Base-by-base conservation (phyloP, 1,139 yeast genomes). In the Protomyces gravidus region DNA sequence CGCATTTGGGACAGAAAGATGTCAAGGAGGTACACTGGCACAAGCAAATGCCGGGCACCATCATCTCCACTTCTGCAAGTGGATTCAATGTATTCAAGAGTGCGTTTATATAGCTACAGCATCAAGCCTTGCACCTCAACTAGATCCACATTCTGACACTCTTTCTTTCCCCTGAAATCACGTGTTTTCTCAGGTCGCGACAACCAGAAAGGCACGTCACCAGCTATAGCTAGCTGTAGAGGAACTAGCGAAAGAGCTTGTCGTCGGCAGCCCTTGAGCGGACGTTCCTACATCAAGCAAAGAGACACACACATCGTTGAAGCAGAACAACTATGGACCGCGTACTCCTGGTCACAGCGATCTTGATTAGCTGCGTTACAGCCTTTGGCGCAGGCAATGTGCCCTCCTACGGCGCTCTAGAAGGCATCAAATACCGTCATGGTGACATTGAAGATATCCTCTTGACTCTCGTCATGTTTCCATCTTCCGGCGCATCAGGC, bases 1-100 rank as follows among this genome's bases (percentile, higher is more conserved):
- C 92, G 53, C 99, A 92, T 72, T 92, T 97, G 97, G 64, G 64
- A 2, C 98, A 94, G 76, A 84, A 85, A 68, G 94, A 90, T 69
- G 97, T 92, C 59, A 92, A 92, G 76, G 99, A 92, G 72, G 96
- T 90, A 47, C 88, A 95, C 74, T 92, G 98, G 97, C 97, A 92
- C 73, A 82, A 78, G 69, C 98, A 94, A 75, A 88, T 94, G 64
- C 98, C 98, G 3, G 98, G 98, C 50, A 85, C 95, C 68, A 78
- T 94, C 71, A 89, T 89, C 15, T 85, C 95, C 67, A 92, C 98
- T 2, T 97, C 98, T 65, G 86, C 94, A 47, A 97, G 90, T 68
- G 98, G 98, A 49, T 78, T 92, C 72, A 87, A 89, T 69, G 77
- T 92, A 57, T 92, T 97, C 97, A 92, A 92, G 77, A 90, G 97